Base-by-base conservation (phyloP, 139 green algal genomes). In the Diplosphaera chodatii region DNA sequence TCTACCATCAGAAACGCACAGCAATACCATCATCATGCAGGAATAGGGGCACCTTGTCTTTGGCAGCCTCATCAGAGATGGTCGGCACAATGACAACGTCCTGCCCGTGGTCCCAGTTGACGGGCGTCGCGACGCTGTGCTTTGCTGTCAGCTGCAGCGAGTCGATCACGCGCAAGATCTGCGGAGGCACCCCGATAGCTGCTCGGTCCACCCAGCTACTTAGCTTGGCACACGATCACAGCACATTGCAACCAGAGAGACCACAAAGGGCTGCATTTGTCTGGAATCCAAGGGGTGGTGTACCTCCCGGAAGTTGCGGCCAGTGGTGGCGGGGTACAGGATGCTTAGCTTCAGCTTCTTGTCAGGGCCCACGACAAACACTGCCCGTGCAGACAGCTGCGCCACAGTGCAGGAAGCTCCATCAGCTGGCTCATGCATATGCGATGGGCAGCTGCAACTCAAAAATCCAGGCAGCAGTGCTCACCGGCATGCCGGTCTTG, bases 321-420 rank as follows among this genome's bases (percentile, higher is more conserved):
- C 87, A 10, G 87, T 93, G 70, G 81, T 88, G 21, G 86, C 76
- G 21, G 87, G 87, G 63, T 93, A 93, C 69, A 91, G 77, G 25
- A 93, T 82, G 27, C 70, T 80, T 13, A 90, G 76, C 82, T 89
- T 91, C 30, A 93, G 80, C 65, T 75, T 87, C 74, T 85, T 84
- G 74, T 93, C 87, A 18, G 87, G 87, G 0, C 83, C 79, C 20
- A 93, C 74, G 18, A 93, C 68, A 67, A 93, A 93, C 2, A 91
- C 87, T 13, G 80, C 85, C 34, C 29, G 3, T 21, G 27, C 64
- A 8, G 64, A 69, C 64, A 69, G 30, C 29, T 69, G 25, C 29
- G 55, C 18, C 30, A 15, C 69, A 74, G 25, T 2, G 25, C 4
- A 48, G 23, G 8, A 65, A 73, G 8, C 22, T 72, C 4, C 4